These are phyloP conservation scores for Barnettozyma wickerhamii DNA, from an alignment of 805 yeast species.

Conservation along the genomic window DNA sequence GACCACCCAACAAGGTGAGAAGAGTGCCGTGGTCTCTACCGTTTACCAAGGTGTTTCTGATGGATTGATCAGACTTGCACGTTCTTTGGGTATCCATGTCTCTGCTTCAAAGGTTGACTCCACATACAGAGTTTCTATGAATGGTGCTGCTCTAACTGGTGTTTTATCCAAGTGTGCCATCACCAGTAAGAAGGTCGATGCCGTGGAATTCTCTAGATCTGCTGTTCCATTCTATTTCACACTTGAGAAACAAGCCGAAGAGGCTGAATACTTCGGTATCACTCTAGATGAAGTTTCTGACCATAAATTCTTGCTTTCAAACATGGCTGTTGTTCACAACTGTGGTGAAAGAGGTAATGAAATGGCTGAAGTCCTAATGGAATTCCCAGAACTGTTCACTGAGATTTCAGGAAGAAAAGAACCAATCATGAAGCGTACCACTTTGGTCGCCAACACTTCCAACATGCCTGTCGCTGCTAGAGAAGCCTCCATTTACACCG, in stretches of 20 bases:
- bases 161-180: slow-evolving; percentile 27
- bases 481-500: slow-evolving; percentile 99
- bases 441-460: slow-evolving; percentile 97
- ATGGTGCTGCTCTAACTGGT: slow-evolving; percentile 25
- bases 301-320: slow-evolving; percentile 38
- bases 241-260: slow-evolving; percentile 21
- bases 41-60: slow-evolving; percentile 29
- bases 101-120: slow-evolving; percentile 28
- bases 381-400: slow-evolving; percentile 95
- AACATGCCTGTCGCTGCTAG: slow-evolving; percentile 99
- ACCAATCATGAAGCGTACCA: slow-evolving; percentile 99
- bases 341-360: slow-evolving; percentile 98
- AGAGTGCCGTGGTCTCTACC: slow-evolving; percentile 30
- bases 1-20: slow-evolving; percentile 14
- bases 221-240: slow-evolving; percentile 27
- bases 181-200: slow-evolving; percentile 12
- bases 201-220: slow-evolving; percentile 7
- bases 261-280: slow-evolving; percentile 39
- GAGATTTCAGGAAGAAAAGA: slow-evolving; percentile 91
- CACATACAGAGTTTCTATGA: slow-evolving; percentile 18
- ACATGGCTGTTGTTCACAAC: slow-evolving; percentile 29
- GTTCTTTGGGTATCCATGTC: slow-evolving; percentile 39
- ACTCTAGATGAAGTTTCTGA: slow-evolving; percentile 34
- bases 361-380: slow-evolving; percentile 99
- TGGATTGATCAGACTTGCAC: slow-evolving; percentile 34